Evolutionary conservation across 78 protist genomes (phyloP), one percentile per base, ranked within the genome.

Genomic region (Emiliania huxleyi): DNA sequence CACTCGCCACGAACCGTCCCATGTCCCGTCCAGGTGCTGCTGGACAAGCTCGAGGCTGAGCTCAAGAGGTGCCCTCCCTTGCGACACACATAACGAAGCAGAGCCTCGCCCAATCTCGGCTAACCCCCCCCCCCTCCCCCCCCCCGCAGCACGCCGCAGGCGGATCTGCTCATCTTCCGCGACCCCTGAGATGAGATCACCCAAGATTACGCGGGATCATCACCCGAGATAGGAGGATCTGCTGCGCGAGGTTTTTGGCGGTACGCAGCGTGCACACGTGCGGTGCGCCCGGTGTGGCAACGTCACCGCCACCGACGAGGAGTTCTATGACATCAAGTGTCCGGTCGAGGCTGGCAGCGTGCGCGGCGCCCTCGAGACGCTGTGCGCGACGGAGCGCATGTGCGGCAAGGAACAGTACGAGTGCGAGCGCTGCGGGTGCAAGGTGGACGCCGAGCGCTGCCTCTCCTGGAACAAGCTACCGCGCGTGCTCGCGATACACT

Each of bases 401-500:
- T 8, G 42, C 81, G 81, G 81, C 42, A 18, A 8, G 42, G 42
- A 71, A 8, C 35, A 6, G 81, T 71, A 71, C 22, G 18, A 37
- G 37, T 71, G 81, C 42, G 81, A 71, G 29, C 21, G 43, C 45
- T 71, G 81, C 42, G 81, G 33, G 21, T 35, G 81, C 42, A 71
- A 71, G 42, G 42, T 35, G 23, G 90, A 79, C 69, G 91, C 94
- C 11, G 33, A 25, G 26, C 94, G 92, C 52, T 95, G 97, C 44
- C 35, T 83, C 25, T 0, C 42, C 29, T 69, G 96, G 46, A 2
- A 0, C 23, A 0, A 2, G 52, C 52, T 96, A 35, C 98, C 98
- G 29, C 92, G 81, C 29, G 0, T 96, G 29, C 90, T 97, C 48
- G 94, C 94, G 18, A 0, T 96, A 2, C 98, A 97, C 52, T 79